Evolutionary conservation across 176 grass and related monocot genomes (phyloP).

Genomic region (barley (Hordeum vulgare)): DNA sequence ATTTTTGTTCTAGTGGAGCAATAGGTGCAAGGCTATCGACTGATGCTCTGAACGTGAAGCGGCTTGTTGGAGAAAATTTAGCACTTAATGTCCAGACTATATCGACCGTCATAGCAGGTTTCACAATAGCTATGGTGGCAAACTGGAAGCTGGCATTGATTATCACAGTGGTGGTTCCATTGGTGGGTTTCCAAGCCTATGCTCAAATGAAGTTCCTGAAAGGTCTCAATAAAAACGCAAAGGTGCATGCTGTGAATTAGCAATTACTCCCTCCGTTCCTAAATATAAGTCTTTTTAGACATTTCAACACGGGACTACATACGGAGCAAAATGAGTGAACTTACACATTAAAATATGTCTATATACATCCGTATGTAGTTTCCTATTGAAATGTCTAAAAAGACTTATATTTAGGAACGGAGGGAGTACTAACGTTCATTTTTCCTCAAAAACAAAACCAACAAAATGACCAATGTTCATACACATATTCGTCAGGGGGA

Average conservation of each 20-base stretch:
- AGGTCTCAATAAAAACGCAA: slow-evolving; percentile 61
- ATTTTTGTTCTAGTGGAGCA: slow-evolving; percentile 42
- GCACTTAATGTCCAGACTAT: slow-evolving; percentile 62
- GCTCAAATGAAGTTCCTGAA: slow-evolving; percentile 62
- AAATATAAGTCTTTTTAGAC: too few species aligned
- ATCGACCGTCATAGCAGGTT: slow-evolving; percentile 52
- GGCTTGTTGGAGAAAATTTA: slow-evolving; percentile 70
- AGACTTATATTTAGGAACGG: too few species aligned
- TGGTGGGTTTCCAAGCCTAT: slow-evolving; percentile 59
- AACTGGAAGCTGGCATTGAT: slow-evolving; percentile 77
- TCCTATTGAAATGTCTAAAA: too few species aligned
- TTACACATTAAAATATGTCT: too few species aligned
- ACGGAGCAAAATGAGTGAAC: too few species aligned
- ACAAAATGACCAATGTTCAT: not conserved
- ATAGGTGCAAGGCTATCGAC: slow-evolving; percentile 70
- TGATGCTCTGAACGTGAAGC: slow-evolving; percentile 70
- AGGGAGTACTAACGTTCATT: not conserved
- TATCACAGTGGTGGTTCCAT: slow-evolving; percentile 58
- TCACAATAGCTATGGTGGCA: slow-evolving; percentile 58
- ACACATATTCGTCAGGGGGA: not conserved
- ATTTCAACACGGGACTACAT: too few species aligned
- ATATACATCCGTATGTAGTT: too few species aligned
- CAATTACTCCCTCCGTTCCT: too few species aligned
- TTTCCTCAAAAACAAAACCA: not conserved
- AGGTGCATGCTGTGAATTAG: slow-evolving; percentile 31